Base-by-base conservation (phyloP, 208 protist genomes). In the Wallacemonas sp. region DNA sequence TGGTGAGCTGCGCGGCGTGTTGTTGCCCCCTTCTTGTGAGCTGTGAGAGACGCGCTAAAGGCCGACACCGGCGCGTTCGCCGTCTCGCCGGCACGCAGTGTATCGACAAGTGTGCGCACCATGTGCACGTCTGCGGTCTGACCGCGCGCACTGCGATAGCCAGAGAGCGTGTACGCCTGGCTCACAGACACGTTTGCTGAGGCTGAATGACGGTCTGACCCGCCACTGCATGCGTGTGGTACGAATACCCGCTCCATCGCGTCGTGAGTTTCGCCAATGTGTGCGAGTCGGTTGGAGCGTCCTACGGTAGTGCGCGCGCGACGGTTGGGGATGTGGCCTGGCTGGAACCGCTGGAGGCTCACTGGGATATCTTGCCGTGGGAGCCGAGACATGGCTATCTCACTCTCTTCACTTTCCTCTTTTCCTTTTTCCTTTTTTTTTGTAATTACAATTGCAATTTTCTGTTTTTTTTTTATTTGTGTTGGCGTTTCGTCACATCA, bases 341-440 rank as follows among this genome's bases (percentile, higher is more conserved):
- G 56, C n/a, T 62, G 39, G 41, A 38, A 62, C 22, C 56, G 56
- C 39, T 62, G 56, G 8, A 62, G 56, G 14, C 39, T 24, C 26
- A 62, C 56, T 5, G 56, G 56, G 4, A 62, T 39, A 17, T 49
- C 56, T 24, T 45, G 41, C 4, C 56, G 56, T 14, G 56, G 56
- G 8, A 62, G 36, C 30, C 51, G 5, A 3, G 51, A 58, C 51
- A 58, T 58, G 2, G 51, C 22, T 14, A n/a, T n/a, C n/a, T n/a
- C n/a, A n/a, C n/a, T n/a, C n/a, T n/a, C n/a, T n/a, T n/a, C 22
- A 9, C 22, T 49, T 26, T 33, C 9, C n/a, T 54, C 33, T 54
- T 54, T 19, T 54, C n/a, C n/a, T 49, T 22, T 49, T 49, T 26
- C n/a, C 9, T 31, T 54, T 54, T 54, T 54, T 19, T 54, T 19